A percentile compares a stretch with the other conserved stretches of the same genome.
Evolutionary conservation across 805 yeast species (phyloP).

Genomic region (Phaffomyces thermotolerans): DNA sequence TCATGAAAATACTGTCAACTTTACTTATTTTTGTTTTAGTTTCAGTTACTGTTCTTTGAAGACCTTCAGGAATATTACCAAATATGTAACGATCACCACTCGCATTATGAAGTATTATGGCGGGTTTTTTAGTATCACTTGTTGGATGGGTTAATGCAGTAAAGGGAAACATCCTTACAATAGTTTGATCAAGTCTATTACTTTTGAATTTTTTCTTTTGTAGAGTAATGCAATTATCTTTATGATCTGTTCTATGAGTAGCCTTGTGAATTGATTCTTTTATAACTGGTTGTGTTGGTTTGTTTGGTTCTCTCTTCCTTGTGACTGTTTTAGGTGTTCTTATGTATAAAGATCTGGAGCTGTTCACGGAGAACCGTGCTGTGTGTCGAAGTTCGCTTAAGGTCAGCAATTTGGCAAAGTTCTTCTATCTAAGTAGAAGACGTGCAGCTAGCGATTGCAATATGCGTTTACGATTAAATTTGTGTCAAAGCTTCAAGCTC

Average conservation of each 20-base stretch:
- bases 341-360: slow-evolving; percentile 6
- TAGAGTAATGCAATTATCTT: too few species aligned
- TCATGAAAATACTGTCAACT: slow-evolving; percentile 58
- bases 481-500: slow-evolving; percentile 4
- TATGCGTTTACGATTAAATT: not conserved
- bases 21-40: slow-evolving; percentile 49
- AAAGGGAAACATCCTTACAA: slow-evolving; percentile 39
- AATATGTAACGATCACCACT: slow-evolving; percentile 46
- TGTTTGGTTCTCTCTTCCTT: not conserved
- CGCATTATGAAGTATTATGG: slow-evolving; percentile 37
- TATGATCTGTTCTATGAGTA: too few species aligned
- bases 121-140: slow-evolving; percentile 50
- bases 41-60: slow-evolving; percentile 68
- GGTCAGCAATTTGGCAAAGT: not conserved
- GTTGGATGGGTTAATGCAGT: slow-evolving; percentile 55
- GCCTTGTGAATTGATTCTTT: too few species aligned
- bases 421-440: not conserved
- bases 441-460: not conserved
- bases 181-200: not conserved
- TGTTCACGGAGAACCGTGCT: slow-evolving; percentile 11
- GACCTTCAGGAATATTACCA: slow-evolving; percentile 81
- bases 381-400: not conserved
- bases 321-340: not conserved
- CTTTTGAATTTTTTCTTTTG: too few species aligned
- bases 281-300: not conserved